Percentiles rank a stretch among this genome's conserved stretches.
These are phyloP conservation scores for Trichophyton mentagrophytes DNA, from an alignment of 2,329 filamentous ascomycete species.

Conservation along the genomic window DNA sequence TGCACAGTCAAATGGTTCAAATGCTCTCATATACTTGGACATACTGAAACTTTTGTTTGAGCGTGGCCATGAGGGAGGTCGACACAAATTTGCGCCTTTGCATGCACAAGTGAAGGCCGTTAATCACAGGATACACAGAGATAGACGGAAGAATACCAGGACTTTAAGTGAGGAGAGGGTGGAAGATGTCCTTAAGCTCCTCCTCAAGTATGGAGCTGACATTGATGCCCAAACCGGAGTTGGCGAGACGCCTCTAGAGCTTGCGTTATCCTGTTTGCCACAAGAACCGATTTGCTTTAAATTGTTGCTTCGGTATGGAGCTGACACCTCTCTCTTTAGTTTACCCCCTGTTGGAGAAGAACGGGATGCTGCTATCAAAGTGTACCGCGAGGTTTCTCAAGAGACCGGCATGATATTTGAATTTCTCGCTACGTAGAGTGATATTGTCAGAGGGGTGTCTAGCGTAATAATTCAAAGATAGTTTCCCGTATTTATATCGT, in stretches of 20 bases:
- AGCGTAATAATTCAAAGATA: too few relatives aligned
- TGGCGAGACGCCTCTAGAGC: background rate
- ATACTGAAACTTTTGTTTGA: background rate
- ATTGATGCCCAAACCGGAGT: background rate
- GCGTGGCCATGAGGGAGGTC: background rate
- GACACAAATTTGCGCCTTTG: background rate
- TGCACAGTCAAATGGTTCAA: background rate
- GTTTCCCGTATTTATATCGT: too few relatives aligned
- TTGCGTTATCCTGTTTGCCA: background rate
- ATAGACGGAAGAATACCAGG: background rate
- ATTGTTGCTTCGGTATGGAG: background rate
- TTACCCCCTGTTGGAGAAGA: background rate
- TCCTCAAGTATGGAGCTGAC: constrained; percentile 4
- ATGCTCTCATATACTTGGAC: background rate
- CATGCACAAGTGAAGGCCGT: background rate
- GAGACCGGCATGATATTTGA: background rate
- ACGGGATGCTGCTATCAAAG: background rate
- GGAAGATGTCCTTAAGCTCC: background rate
- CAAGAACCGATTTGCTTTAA: background rate
- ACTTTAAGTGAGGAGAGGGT: background rate
- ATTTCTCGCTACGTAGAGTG: background rate
- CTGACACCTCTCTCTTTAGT: background rate
- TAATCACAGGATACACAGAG: background rate
- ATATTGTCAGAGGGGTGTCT: too few relatives aligned
- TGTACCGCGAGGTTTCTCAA: background rate